Conservation (phyloP, 768 basidiomycete genomes). For the Rhodotorula sphaerocarpa region DNA sequence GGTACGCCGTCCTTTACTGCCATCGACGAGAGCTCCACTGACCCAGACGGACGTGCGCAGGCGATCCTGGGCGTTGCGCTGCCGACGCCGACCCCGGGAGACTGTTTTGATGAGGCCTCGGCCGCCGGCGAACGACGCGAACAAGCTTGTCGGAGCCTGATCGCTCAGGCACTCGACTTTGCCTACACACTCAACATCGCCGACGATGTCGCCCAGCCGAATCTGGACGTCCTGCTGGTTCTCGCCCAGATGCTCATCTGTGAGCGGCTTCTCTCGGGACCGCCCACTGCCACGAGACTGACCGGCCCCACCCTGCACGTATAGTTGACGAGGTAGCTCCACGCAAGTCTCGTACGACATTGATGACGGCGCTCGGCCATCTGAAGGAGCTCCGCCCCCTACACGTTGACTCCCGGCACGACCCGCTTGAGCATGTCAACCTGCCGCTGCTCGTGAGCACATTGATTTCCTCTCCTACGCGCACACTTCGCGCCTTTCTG, state of each 20-base stretch:
- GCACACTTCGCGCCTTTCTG: background rate
- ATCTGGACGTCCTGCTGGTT: conserved; percentile 20
- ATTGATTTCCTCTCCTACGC: background rate
- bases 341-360: background rate
- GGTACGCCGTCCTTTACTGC: background rate
- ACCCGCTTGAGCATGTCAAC: background rate
- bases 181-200: conserved; percentile 4
- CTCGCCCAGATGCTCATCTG: conserved; percentile 16
- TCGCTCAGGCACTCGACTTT: conserved; percentile 10
- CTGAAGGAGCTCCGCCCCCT: conserved; percentile 7
- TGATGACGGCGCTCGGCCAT: background rate
- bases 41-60: background rate
- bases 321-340: conserved; percentile 21
- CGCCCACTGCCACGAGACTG: background rate
- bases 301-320: background rate
- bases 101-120: background rate
- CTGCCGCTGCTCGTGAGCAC: conserved; percentile 8
- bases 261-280: background rate
- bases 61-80: conserved; percentile 15
- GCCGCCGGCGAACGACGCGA: conserved; percentile 15
- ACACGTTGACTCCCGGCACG: background rate
- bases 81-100: background rate
- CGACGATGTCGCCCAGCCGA: background rate
- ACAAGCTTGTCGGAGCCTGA: conserved; percentile 8
- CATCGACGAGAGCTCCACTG: rapidly evolving